Base-by-base conservation (phyloP, 441 rosid species). In the Gossypium schwendimanii region DNA sequence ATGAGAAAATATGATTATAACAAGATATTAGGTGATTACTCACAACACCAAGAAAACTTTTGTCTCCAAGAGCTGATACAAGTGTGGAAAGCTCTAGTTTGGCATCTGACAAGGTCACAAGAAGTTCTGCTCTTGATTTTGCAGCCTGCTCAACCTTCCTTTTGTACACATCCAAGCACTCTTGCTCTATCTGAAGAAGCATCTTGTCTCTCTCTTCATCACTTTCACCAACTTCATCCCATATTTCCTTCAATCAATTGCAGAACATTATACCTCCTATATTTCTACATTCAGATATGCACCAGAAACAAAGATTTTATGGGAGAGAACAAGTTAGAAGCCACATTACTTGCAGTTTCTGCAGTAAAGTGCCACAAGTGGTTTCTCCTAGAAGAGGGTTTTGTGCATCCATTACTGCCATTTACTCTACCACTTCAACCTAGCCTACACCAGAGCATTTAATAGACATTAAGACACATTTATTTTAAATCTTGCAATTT, bases 141-240 rank as follows among this genome's bases (percentile, higher is more conserved):
- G 89, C 88, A 59, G 98, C 96, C 83, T 66, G 91, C 83, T 89
- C 98, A 67, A 95, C 99, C 81, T 95, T 95, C 84, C 88, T 89
- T 89, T 89, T 91, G 77, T 95, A 95, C 63, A 95, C 98, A 76
- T 87, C 94, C 80, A 95, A 83, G 84, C 99, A 93, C 77, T 95
- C 99, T 63, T 89, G 92, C 82, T 93, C 99, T 70, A 95, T 88
- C 84, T 86, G 96, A 73, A 93, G 91, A 75, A 95, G 95, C 91
- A 90, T 75, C 83, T 85, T 90, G 86, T 95, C 93, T 66, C 98
- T 80, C 61, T 95, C 91, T 77, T 88, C 97, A 49, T 95, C 98
- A 39, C 74, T 84, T 83, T 95, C 98, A 75, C 98, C 99, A 73
- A 95, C 97, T 82, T 95, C 99, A 85, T 95, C 98, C 99, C 99